phyloP scores from a whole-genome alignment of 306 rosid genomes.

The Ziziphus jujuba region DNA sequence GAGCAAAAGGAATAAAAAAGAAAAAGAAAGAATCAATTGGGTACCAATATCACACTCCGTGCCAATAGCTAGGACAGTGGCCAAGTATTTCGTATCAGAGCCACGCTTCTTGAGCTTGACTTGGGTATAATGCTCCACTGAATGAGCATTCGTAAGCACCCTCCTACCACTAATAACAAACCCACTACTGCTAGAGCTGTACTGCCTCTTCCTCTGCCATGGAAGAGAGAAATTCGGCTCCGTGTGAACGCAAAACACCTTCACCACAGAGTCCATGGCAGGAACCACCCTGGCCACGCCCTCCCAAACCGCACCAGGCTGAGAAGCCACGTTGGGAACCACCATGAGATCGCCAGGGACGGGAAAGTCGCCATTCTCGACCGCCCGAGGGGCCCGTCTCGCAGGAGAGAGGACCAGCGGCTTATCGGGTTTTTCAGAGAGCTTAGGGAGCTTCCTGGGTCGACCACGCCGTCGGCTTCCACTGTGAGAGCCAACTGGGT shows the following conservation, averaged over 20 bases:
- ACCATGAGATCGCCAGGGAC: constrained; percentile 29
- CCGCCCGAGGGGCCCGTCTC: constrained; percentile 37
- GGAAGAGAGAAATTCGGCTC: constrained; percentile 96
- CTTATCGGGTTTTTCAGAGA: constrained; percentile 43
- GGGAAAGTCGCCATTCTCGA: constrained; percentile 33
- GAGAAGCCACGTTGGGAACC: constrained; percentile 20
- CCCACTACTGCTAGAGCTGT: constrained; percentile 91
- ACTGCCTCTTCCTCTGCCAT: constrained; percentile 96
- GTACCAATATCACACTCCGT: constrained; percentile 89
- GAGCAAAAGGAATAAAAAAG: neutral
- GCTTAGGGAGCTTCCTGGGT: constrained; percentile 50
- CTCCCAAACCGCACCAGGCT: constrained; percentile 42
- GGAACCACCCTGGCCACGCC: constrained; percentile 51
- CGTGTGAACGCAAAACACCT: constrained; percentile 88
- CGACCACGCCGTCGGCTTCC: constrained; percentile 53
- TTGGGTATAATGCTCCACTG: constrained; percentile 89
- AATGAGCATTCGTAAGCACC: constrained; percentile 92
- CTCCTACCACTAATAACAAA: constrained; percentile 80
- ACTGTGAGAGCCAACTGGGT: constrained; percentile 32
- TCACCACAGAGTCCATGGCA: constrained; percentile 92
- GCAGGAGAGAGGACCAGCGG: constrained; percentile 29
- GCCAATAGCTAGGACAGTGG: constrained; percentile 94
- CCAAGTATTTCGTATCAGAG: constrained; percentile 90
- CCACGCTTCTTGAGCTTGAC: constrained; percentile 98
- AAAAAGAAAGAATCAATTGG: neutral